A percentile compares a stretch with the other conserved stretches of the same genome.
Evolutionary conservation across 192 early-diverging fungal species (phyloP).

Genomic region (Coemansia umbellata): DNA sequence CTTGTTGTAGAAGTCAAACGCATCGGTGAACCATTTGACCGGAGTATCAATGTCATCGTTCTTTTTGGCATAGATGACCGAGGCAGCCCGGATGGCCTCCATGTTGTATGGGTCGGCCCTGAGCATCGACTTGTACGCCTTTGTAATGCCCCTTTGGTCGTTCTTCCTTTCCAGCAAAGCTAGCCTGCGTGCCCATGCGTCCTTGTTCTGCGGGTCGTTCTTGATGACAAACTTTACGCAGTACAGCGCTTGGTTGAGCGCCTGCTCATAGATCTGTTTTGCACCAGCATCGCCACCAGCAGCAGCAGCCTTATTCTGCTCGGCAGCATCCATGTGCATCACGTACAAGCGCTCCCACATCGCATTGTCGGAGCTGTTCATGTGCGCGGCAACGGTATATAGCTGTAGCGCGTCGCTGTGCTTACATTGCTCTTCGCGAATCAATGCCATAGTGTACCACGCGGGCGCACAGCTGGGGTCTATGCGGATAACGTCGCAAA

Average conservation of each 20-base stretch:
- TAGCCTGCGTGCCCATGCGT: conserved; percentile 68
- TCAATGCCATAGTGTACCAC: conserved; percentile 86
- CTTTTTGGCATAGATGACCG: conserved; percentile 54
- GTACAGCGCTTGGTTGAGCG: conserved; percentile 75
- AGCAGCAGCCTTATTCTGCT: background rate
- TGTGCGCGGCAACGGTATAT: conserved; percentile 86
- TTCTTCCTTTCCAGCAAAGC: conserved; percentile 58
- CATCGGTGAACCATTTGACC: conserved; percentile 31
- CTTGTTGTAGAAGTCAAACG: conserved; percentile 49
- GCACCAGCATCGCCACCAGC: conserved; percentile 9
- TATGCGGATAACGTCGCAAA: conserved; percentile 74
- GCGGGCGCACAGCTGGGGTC: conserved; percentile 70
- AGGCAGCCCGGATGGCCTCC: conserved; percentile 59
- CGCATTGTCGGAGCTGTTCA: conserved; percentile 64
- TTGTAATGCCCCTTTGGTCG: conserved; percentile 53
- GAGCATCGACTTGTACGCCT: conserved; percentile 58
- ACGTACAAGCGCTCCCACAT: conserved; percentile 81
- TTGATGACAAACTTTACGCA: conserved; percentile 68
- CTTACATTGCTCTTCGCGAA: conserved; percentile 84
- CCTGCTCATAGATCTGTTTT: conserved; percentile 52
- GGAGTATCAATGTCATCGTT: conserved; percentile 38
- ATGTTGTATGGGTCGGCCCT: conserved; percentile 62
- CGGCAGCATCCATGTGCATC: conserved; percentile 59
- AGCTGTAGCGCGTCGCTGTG: conserved; percentile 67
- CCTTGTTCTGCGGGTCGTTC: conserved; percentile 61